Evolutionary conservation across 306 rosid genomes (phyloP).

Genomic region (Mucuna pruriens): DNA sequence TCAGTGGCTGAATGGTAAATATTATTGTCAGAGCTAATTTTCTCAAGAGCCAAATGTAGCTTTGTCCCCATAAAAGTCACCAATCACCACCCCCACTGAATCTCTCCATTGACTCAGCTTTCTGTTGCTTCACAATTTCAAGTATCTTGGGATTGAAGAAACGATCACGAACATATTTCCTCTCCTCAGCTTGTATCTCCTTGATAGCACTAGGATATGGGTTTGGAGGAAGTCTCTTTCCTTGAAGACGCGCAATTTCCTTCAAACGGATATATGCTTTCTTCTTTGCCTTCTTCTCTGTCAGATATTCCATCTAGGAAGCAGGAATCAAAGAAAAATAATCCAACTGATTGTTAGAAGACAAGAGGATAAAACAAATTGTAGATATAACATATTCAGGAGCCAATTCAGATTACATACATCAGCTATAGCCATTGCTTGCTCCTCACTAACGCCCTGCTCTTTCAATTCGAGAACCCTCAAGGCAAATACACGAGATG

Average conservation of each 20-base stretch:
- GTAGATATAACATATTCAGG: background rate
- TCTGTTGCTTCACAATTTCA: constrained; percentile 60
- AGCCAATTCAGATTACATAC: constrained; percentile 50
- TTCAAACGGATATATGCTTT: constrained; percentile 72
- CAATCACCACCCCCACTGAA: constrained; percentile 41
- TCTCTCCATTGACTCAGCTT: constrained; percentile 57
- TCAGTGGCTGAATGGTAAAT: constrained; percentile 7
- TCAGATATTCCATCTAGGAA: constrained; percentile 77
- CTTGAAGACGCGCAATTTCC: constrained; percentile 73
- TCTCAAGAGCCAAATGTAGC: constrained; percentile 23
- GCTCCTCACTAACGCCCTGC: constrained; percentile 73
- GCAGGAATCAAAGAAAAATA: constrained; percentile 16
- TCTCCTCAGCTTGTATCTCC: constrained; percentile 85
- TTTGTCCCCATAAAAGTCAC: constrained; percentile 4
- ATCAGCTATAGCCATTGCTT: constrained; percentile 83
- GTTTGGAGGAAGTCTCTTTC: constrained; percentile 82
- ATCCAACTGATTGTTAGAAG: constrained; percentile 22
- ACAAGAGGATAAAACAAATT: constrained; percentile 1
- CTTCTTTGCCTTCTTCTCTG: constrained; percentile 75
- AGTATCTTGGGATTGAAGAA: constrained; percentile 66
- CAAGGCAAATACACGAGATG: constrained; percentile 74
- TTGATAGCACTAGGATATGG: constrained; percentile 78
- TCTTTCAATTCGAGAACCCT: constrained; percentile 81
- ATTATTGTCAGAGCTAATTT: constrained; percentile 17
- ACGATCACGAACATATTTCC: constrained; percentile 71